A percentile compares a stretch with the other conserved stretches of the same genome.
Evolutionary conservation across 1,139 yeast genomes (phyloP).

Genomic region (Yamadazyma diospyri): DNA sequence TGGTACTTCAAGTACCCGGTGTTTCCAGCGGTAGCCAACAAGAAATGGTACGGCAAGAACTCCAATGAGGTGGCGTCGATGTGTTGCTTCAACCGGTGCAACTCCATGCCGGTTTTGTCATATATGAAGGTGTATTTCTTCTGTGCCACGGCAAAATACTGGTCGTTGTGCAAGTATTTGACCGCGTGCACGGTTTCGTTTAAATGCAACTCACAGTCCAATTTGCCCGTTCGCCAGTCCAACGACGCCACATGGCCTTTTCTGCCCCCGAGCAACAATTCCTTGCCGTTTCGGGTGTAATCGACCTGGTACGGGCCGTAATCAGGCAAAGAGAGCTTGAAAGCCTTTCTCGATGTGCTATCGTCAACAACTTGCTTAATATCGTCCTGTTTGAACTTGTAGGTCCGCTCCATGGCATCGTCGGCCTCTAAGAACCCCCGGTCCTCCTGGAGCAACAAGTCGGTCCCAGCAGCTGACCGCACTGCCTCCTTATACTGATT

Average conservation of each 20-base stretch:
- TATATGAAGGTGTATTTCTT: constrained; percentile 91
- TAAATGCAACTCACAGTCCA: constrained; percentile 78
- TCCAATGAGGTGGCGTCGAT: constrained; percentile 80
- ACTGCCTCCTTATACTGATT: constrained; percentile 75
- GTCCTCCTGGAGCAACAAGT: constrained; percentile 78
- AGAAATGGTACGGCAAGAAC: constrained; percentile 88
- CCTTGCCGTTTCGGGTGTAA: constrained; percentile 84
- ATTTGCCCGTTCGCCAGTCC: constrained; percentile 88
- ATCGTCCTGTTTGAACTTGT: constrained; percentile 78
- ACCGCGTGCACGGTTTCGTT: constrained; percentile 91
- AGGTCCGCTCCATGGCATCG: constrained; percentile 81
- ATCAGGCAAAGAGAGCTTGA: constrained; percentile 68
- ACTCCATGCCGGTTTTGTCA: constrained; percentile 85
- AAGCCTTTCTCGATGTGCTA: constrained; percentile 68
- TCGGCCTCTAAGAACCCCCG: constrained; percentile 89
- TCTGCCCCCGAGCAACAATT: constrained; percentile 76
- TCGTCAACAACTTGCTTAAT: constrained; percentile 76
- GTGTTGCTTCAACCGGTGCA: constrained; percentile 89
- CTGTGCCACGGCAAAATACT: constrained; percentile 95
- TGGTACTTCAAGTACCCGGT: constrained; percentile 88
- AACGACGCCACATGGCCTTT: constrained; percentile 95
- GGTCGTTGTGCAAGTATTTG: constrained; percentile 86
- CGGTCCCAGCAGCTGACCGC: constrained; percentile 80
- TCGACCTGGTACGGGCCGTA: constrained; percentile 87
- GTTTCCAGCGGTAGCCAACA: constrained; percentile 83